These are phyloP conservation scores for Danielozyma ontarioensis DNA, from an alignment of 805 yeast species.

Conservation along the genomic window DNA sequence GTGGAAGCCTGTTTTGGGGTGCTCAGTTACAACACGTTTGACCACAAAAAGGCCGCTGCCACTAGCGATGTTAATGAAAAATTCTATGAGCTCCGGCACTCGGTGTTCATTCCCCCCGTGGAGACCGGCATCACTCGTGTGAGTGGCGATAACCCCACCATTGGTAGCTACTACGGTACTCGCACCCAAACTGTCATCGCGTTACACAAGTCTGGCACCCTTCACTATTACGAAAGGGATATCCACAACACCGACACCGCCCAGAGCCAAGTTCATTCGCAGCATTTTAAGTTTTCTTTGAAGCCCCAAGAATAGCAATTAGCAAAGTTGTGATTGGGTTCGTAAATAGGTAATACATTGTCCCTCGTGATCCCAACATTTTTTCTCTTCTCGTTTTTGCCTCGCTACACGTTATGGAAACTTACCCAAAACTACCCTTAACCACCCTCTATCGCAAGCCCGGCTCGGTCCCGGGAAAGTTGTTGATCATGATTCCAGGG, in stretches of 20 bases:
- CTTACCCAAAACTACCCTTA: slow-evolving; percentile 1
- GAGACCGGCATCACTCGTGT: slow-evolving; percentile 13
- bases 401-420: background rate
- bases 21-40: slow-evolving; percentile 42
- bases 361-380: background rate
- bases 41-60: slow-evolving; percentile 11
- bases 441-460: background rate
- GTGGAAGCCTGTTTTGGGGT: slow-evolving; percentile 49
- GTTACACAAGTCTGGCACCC: slow-evolving; percentile 44
- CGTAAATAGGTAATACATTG: background rate
- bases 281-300: background rate
- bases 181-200: slow-evolving; percentile 78
- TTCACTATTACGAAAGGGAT: slow-evolving; percentile 60
- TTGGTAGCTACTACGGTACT: slow-evolving; percentile 73
- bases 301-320: background rate
- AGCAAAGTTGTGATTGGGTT: background rate
- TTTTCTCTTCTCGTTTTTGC: background rate
- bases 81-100: slow-evolving; percentile 41
- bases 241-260: slow-evolving; percentile 45
- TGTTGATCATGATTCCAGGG: slow-evolving; percentile 65
- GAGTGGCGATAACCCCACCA: slow-evolving; percentile 3
- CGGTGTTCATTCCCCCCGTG: slow-evolving; percentile 73
- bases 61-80: slow-evolving; percentile 16
- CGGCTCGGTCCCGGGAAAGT: slow-evolving; percentile 5
- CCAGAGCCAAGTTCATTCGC: background rate